These are phyloP conservation scores for Nigrograna mackinnonii DNA, from an alignment of 2,329 filamentous ascomycete species.

Conservation along the genomic window DNA sequence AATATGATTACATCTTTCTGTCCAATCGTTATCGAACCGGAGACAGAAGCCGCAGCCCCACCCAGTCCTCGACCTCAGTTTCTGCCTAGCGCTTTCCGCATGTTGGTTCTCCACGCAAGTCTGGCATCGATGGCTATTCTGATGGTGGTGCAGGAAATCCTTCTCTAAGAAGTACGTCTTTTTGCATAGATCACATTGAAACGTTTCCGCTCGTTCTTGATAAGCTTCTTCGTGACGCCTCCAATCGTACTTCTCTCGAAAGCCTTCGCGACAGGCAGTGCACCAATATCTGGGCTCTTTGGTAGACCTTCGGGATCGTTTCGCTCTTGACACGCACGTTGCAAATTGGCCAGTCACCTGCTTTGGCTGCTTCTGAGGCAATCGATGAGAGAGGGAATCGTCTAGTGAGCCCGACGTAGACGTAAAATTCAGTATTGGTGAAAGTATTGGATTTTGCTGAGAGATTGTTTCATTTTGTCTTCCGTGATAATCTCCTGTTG, in stretches of 20 bases:
- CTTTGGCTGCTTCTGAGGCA: slow-evolving; percentile 7
- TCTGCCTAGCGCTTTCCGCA: slow-evolving; percentile 43
- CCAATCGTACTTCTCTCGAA: slow-evolving; percentile 70
- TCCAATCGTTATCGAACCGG: slow-evolving; percentile 62
- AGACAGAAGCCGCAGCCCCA: slow-evolving; percentile 72
- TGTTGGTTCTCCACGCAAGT: slow-evolving; percentile 58
- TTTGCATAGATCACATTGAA: slow-evolving; percentile 66
- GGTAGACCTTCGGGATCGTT: slow-evolving; percentile 19
- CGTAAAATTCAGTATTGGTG: no score
- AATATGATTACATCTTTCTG: slow-evolving; percentile 68
- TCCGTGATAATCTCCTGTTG: no score
- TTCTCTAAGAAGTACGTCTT: slow-evolving; percentile 68
- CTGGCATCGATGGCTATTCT: slow-evolving; percentile 62
- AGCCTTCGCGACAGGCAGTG: slow-evolving; percentile 59
- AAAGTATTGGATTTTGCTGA: no score
- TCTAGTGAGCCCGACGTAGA: no score
- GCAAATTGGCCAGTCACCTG: slow-evolving; percentile 26
- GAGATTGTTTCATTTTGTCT: no score
- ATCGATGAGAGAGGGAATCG: no score
- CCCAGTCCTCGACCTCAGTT: slow-evolving; percentile 51
- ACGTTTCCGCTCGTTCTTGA: slow-evolving; percentile 67
- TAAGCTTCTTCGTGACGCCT: slow-evolving; percentile 70
- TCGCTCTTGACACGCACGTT: slow-evolving; percentile 30
- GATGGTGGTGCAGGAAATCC: slow-evolving; percentile 68
- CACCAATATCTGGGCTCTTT: slow-evolving; percentile 38